Percentiles rank a stretch among this genome's conserved stretches.
These are phyloP conservation scores for Penicillium atrosanguineum DNA, from an alignment of 495 filamentous ascomycete species.

Conservation along the genomic window DNA sequence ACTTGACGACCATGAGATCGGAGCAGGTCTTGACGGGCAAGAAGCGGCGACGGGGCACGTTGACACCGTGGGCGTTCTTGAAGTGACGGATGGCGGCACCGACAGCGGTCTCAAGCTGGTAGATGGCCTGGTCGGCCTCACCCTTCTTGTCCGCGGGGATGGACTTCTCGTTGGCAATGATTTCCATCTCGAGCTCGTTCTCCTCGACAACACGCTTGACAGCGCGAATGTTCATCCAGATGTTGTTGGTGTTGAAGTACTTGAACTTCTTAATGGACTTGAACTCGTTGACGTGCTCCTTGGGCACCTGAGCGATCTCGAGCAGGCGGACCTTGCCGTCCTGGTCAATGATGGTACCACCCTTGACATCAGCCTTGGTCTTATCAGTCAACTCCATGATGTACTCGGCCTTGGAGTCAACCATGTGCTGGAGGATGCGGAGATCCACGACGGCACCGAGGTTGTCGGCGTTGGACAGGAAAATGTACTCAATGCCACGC, in stretches of 20 bases:
- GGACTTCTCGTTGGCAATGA: conserved; percentile 98
- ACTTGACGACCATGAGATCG: conserved; percentile 99
- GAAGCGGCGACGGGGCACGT: conserved; percentile 96
- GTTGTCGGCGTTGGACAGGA: conserved; percentile 99
- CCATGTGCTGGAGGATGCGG: conserved; percentile 98
- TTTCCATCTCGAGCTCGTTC: conserved; percentile 98
- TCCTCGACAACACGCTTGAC: conserved; percentile 99
- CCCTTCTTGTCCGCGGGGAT: conserved; percentile 99
- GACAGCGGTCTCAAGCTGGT: conserved; percentile 98
- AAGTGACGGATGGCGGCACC: conserved; percentile 99
- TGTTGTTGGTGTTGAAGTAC: conserved; percentile 99
- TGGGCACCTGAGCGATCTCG: conserved; percentile 99
- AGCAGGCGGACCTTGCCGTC: conserved; percentile 93
- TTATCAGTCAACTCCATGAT: conserved; percentile 99
- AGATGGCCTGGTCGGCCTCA: conserved; percentile 93
- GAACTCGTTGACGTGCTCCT: conserved; percentile 99
- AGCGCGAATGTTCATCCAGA: conserved; percentile 97
- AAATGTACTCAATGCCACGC: conserved; percentile 94
- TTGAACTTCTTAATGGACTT: conserved; percentile 99
- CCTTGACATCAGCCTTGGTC: conserved; percentile 99
- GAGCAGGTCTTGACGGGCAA: conserved; percentile 99
- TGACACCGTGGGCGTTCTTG: conserved; percentile 97
- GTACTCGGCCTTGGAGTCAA: conserved; percentile 91
- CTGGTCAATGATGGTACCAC: conserved; percentile 99
- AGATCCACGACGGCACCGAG: conserved; percentile 96